Evolutionary conservation across 2,329 filamentous ascomycete genomes (phyloP), one percentile per base, ranked within the genome.

Genomic region (Aureobasidium pullulans): DNA sequence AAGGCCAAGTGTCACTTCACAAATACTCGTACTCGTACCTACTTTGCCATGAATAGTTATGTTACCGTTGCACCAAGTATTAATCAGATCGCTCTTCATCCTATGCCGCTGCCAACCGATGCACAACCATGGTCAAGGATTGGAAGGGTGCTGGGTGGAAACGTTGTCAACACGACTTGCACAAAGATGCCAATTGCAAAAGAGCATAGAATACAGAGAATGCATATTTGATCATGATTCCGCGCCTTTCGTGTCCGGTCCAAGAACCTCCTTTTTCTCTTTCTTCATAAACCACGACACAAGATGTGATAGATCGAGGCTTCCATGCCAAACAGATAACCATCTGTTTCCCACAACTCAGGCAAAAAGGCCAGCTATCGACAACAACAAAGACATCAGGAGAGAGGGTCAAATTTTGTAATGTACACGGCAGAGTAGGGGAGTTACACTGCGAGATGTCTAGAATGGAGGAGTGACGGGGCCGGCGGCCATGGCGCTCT

Each of bases 381-480:
- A 57, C 54, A 48, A 47, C 32, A 31, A 47, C 39, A 44, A 39
- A 37, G 19, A 42, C n/a, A 40, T 19, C n/a, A 11, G 23, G 29
- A 43, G 39, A 53, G 39, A 57, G 23, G 54, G 43, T 57, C 43
- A 48, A 48, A 48, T 57, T 57, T 57, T 48, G 32, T 57, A 57
- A 57, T 57, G 54, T 57, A 57, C 54, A 57, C 32, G 43, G 54
- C 54, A 47, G 34, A 48, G 54, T 40, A 40, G 23, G 29, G 31
- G 54, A 48, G 6, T 48, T 57, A 40, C 43, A 48, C 42, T 39
- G 54, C 54, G 42, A 52, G 29, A 52, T 47, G 61, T 63, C 73
- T 78, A 79, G 70, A 79, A 78, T 56, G 79, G 79, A 62, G 79
- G 78, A 62, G 75, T 73, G 61, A 77, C 67, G 65, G 76, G 73